A percentile compares a stretch with the other conserved stretches of the same genome.
Evolutionary conservation across 768 basidiomycete species (phyloP).

Genomic region (Hortiboletus flavorubellus): DNA sequence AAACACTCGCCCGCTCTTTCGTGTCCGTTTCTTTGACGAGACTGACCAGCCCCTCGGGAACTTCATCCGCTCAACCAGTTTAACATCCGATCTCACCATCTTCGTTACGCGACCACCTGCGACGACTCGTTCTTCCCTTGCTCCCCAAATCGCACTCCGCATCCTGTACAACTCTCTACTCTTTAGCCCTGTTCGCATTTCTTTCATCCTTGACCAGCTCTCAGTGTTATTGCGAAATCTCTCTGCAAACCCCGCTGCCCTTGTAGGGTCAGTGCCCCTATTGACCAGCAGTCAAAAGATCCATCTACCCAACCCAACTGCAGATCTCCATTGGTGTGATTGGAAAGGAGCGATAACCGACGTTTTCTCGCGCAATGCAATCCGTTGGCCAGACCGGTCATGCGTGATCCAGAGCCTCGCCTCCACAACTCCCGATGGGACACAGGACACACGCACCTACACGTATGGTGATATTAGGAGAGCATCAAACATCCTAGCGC

Average conservation of each 20-base stretch:
- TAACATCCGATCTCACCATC: conserved; percentile 90
- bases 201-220: conserved; percentile 81
- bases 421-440: conserved; percentile 30
- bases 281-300: conserved; percentile 67
- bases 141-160: conserved; percentile 73
- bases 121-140: conserved; percentile 64
- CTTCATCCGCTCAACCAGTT: conserved; percentile 75
- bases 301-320: conserved; percentile 77
- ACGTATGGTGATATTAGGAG: conserved; percentile 79
- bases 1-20: conserved; percentile 64
- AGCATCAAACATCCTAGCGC: conserved; percentile 87
- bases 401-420: conserved; percentile 85
- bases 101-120: conserved; percentile 76
- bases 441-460: conserved; percentile 57
- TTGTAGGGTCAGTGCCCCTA: conserved; percentile 78
- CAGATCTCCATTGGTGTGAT: conserved; percentile 93
- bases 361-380: conserved; percentile 88
- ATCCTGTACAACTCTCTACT: conserved; percentile 93
- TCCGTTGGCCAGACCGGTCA: conserved; percentile 69
- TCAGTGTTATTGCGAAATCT: conserved; percentile 71
- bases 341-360: conserved; percentile 98
- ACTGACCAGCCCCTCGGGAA: conserved; percentile 70
- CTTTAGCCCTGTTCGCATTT: conserved; percentile 77
- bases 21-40: conserved; percentile 96
- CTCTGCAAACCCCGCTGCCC: conserved; percentile 59